Evolutionary conservation across 2,329 filamentous ascomycete genomes (phyloP).

Genomic region (Talaromyces pinophilus): DNA sequence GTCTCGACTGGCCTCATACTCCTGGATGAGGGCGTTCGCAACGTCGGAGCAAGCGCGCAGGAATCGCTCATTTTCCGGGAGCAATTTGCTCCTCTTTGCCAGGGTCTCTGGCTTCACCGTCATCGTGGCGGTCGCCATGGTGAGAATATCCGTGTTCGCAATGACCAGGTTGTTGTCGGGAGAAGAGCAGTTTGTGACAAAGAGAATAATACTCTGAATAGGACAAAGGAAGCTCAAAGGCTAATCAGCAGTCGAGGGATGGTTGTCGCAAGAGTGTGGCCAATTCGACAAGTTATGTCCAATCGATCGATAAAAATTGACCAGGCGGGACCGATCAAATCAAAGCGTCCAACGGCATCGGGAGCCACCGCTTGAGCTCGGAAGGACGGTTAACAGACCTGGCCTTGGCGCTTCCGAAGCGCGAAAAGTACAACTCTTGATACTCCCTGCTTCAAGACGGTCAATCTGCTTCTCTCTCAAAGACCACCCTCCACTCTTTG

Average conservation of each 20-base stretch:
- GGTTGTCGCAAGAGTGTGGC: slow-evolving; percentile 6
- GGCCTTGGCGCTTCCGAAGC: slow-evolving; percentile 21
- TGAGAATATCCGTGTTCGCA: slow-evolving; percentile 29
- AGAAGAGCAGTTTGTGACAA: not conserved
- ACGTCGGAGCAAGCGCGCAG: slow-evolving; percentile 94
- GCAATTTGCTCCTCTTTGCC: slow-evolving; percentile 72
- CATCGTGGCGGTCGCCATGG: slow-evolving; percentile 61
- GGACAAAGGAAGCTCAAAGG: not conserved
- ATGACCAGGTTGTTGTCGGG: not conserved
- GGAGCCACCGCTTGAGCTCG: slow-evolving; percentile 20
- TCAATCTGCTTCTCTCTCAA: not conserved
- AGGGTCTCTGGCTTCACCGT: slow-evolving; percentile 58
- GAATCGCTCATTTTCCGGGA: slow-evolving; percentile 92
- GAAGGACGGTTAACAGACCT: slow-evolving; percentile 18
- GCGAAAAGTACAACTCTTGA: slow-evolving; percentile 20
- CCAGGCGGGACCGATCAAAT: slow-evolving; percentile 18
- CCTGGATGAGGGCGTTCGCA: slow-evolving; percentile 88
- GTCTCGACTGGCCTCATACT: slow-evolving; percentile 80
- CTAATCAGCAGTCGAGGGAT: not conserved
- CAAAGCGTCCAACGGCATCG: slow-evolving; percentile 1
- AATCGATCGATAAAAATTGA: slow-evolving; percentile 9
- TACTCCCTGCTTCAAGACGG: not conserved
- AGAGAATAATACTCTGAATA: not conserved
- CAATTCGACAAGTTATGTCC: not conserved
- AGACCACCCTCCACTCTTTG: slow-evolving; percentile 18